Base-by-base conservation (phyloP, 805 yeast genomes). In the Yarrowia phangngaensis region DNA sequence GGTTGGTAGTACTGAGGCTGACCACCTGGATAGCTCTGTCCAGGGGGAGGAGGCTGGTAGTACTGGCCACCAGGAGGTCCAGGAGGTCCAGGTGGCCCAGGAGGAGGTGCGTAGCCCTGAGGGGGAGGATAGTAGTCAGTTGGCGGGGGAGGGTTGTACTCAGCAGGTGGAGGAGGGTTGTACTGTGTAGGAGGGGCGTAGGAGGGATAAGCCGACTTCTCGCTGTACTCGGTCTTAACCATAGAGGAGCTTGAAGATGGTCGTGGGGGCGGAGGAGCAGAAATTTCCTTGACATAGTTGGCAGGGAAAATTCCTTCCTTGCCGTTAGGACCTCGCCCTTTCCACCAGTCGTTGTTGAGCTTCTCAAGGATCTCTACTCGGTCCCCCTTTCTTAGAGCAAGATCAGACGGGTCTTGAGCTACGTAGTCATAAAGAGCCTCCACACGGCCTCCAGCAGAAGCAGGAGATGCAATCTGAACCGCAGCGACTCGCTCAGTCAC, bases 321-420 rank as follows among this genome's bases (percentile, higher is more conserved):
- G 52, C 76, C 73, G 33, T 72, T 62, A 13, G 69, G 67, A 51
- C 60, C 60, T 27, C 64, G 63, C 36, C 98, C 98, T 61, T 77
- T 82, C 84, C 92, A 88, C 98, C 98, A 90, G 60, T 88, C 90
- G 28, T 75, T 73, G 15, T 90, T 84, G 38, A 82, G 71, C 58
- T 78, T 84, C 61, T 88, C 95, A 5, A 78, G 50, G 4, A 92
- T 76, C 23, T 75, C 74, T 40, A 92, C 64, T 58, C 74, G 78
- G 54, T 83, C 90, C 50, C 94, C 97, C 28, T 68, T 72, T 26
- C 56, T 58, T 14, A 90, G 70, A 7, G 63, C 66, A 58, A 90
- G 68, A 64, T 90, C 98, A 24, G 80, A 90, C 0, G 76, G 69
- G 62, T 85, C 87, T 56, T 80, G 84, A 0, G 95, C 80, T 6